phyloP scores from a whole-genome alignment of 1,284 basidiomycete genomes.

The Melampsora larici-populina region DNA sequence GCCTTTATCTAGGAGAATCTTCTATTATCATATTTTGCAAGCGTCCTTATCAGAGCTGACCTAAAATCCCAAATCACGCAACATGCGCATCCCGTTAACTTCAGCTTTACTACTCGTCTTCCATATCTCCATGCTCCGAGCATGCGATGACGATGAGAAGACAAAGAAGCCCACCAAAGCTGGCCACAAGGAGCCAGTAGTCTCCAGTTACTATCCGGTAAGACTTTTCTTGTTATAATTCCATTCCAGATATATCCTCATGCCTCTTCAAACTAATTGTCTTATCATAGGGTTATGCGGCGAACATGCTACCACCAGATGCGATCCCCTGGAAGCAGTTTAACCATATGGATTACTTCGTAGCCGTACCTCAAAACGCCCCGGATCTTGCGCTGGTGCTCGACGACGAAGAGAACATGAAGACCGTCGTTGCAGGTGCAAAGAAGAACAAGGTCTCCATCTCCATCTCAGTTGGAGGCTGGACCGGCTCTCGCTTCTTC shows the following conservation, averaged over 20 bases:
- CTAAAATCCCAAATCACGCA: neutral
- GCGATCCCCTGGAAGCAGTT: slow-evolving; percentile 6
- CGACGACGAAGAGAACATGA: slow-evolving; percentile 7
- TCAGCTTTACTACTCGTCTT: neutral
- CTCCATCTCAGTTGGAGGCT: slow-evolving; percentile 1
- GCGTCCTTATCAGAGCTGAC: no score
- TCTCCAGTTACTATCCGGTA: slow-evolving; percentile 16
- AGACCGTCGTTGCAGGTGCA: slow-evolving; percentile 1
- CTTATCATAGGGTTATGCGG: neutral
- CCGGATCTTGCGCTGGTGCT: neutral
- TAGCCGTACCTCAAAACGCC: slow-evolving; percentile 10
- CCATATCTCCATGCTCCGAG: neutral
- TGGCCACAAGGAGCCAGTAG: neutral
- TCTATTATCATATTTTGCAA: no score
- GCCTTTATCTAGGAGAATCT: no score
- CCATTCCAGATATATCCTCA: neutral
- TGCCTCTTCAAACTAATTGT: neutral
- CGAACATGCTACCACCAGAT: neutral
- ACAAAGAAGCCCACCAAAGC: neutral
- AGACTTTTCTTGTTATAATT: neutral
- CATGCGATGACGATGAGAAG: neutral
- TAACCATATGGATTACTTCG: slow-evolving; percentile 3
- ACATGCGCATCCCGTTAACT: neutral
- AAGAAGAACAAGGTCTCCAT: slow-evolving; percentile 7
- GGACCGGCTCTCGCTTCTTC: neutral